A percentile compares a stretch with the other conserved stretches of the same genome.
phyloP scores from a whole-genome alignment of 768 basidiomycete species.

The Exsudoporus frostii region DNA sequence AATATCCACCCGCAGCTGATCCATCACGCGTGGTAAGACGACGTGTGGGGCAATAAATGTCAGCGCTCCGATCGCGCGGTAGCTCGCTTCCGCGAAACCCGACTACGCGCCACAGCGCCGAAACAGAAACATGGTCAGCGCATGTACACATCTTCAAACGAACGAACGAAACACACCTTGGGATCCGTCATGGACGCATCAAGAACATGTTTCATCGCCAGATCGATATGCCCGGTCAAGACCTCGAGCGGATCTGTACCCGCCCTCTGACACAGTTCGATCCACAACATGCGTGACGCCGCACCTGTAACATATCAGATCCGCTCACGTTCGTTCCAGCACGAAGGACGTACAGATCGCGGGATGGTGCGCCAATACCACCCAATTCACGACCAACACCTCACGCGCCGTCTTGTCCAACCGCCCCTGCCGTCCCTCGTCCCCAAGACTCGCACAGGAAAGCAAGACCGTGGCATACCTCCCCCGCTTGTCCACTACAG shows the following conservation, averaged over 20 bases:
- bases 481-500: slow-evolving; percentile 46
- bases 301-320: slow-evolving; percentile 11
- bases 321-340: neutral
- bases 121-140: neutral
- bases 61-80: slow-evolving; percentile 70
- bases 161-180: slow-evolving; percentile 38
- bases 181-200: slow-evolving; percentile 42
- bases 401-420: slow-evolving; percentile 42
- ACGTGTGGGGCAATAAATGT: slow-evolving; percentile 73
- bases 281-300: slow-evolving; percentile 48
- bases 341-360: slow-evolving; percentile 45
- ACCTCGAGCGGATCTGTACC: slow-evolving; percentile 63
- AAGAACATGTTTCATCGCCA: slow-evolving; percentile 47
- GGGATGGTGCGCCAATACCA: slow-evolving; percentile 76
- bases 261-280: slow-evolving; percentile 74
- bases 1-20: slow-evolving; percentile 66
- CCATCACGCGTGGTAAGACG: slow-evolving; percentile 67
- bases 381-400: slow-evolving; percentile 45
- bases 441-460: slow-evolving; percentile 44
- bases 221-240: slow-evolving; percentile 47
- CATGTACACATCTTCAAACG: too few relatives aligned
- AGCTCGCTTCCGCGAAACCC: slow-evolving; percentile 65
- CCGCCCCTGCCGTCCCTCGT: slow-evolving; percentile 38
- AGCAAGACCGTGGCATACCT: slow-evolving; percentile 53
- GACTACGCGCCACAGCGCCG: slow-evolving; percentile 24